Evolutionary conservation across 768 basidiomycete species (phyloP).

Genomic region (Dioszegia aurantiaca): DNA sequence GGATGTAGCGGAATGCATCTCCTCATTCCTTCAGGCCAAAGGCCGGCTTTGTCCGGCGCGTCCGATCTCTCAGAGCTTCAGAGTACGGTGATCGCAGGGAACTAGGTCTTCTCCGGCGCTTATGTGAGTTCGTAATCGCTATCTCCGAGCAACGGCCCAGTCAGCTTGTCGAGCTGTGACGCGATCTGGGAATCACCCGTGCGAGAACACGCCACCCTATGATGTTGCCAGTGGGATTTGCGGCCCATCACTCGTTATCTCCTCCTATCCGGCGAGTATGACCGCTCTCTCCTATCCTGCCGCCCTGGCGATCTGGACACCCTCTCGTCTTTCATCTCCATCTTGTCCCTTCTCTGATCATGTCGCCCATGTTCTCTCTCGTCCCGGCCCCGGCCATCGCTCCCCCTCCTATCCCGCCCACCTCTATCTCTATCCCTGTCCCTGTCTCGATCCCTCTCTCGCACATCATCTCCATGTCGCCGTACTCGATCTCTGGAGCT

Average conservation of each 20-base stretch:
- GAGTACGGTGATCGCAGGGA: too few species aligned
- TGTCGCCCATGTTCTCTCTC: not conserved
- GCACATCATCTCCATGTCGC: not conserved
- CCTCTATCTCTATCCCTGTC: slow-evolving; percentile 10
- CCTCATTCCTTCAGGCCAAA: too few species aligned
- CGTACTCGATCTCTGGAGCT: slow-evolving; percentile 6
- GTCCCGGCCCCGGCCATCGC: not conserved
- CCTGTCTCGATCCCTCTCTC: slow-evolving; percentile 11
- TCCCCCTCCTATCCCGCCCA: not conserved
- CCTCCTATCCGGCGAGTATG: not conserved
- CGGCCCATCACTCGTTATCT: slow-evolving; percentile 9
- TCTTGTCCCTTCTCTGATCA: not conserved
- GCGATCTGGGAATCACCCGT: too few species aligned
- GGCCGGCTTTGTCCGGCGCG: too few species aligned
- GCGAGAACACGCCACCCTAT: too few species aligned
- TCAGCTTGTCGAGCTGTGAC: too few species aligned
- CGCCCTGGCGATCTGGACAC: slow-evolving; percentile 7
- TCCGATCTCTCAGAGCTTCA: too few species aligned
- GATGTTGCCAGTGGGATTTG: too few species aligned
- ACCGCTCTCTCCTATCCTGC: slow-evolving; percentile 5
- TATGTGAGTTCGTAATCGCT: too few species aligned
- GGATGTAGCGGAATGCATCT: too few species aligned
- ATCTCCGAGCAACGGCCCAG: too few species aligned
- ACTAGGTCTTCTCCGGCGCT: too few species aligned
- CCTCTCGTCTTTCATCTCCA: slow-evolving; percentile 4